A percentile compares a stretch with the other conserved stretches of the same genome.
Conservation (phyloP, 106 monocot genomes). For the Xerophyta viscosa region DNA sequence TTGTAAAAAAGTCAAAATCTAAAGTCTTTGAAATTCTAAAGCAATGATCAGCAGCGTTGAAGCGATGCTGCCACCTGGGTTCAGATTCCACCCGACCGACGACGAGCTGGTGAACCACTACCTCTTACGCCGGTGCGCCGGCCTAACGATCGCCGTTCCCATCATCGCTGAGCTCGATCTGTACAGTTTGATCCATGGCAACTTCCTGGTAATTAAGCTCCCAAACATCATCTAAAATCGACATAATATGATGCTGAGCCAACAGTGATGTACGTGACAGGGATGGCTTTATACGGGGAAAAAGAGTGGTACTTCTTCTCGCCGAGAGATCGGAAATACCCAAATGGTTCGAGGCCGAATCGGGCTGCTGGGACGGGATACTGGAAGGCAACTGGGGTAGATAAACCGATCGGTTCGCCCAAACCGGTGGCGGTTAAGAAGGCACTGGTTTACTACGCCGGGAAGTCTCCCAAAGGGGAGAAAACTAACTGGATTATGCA, state of each 20-base stretch:
- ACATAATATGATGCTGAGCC: not conserved
- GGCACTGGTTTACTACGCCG: constrained; percentile 79
- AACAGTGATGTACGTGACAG: constrained; percentile 7
- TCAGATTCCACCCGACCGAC: constrained; percentile 83
- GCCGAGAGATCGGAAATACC: constrained; percentile 75
- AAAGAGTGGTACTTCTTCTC: constrained; percentile 97
- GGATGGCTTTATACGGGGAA: constrained; percentile 55
- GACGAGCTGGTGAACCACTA: constrained; percentile 82
- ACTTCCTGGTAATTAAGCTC: constrained; percentile 43
- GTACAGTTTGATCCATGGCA: constrained; percentile 67
- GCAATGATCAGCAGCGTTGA: constrained; percentile 27
- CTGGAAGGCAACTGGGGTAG: constrained; percentile 94
- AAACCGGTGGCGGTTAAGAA: constrained; percentile 75
- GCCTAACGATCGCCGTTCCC: constrained; percentile 29
- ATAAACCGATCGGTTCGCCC: constrained; percentile 63
- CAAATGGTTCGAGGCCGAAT: constrained; percentile 81
- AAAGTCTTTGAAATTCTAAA: not conserved
- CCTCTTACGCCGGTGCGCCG: constrained; percentile 57
- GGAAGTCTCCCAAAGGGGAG: constrained; percentile 71
- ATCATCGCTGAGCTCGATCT: constrained; percentile 62
- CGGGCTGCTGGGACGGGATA: constrained; percentile 70
- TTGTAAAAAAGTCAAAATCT: not conserved
- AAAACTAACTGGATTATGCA: constrained; percentile 97
- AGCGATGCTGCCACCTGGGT: constrained; percentile 64
- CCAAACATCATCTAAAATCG: not conserved